Percentiles rank a stretch among this genome's conserved stretches.
Evolutionary conservation across 257 asterid genomes (phyloP).

Genomic region (Solanum boliviense): DNA sequence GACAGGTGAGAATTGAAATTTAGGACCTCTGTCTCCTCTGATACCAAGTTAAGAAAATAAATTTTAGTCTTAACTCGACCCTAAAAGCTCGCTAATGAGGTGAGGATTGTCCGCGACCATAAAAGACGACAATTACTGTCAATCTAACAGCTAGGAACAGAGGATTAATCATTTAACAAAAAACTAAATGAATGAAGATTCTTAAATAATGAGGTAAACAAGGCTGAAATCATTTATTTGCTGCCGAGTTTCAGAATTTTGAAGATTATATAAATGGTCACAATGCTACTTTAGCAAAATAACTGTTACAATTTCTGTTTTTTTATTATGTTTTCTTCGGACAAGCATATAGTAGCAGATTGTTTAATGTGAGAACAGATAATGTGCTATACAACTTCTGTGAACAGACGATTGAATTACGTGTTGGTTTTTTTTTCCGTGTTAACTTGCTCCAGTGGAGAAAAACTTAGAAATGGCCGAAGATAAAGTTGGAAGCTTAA

Average conservation of each 20-base stretch:
- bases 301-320: too few relatives aligned
- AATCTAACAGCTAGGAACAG: neutral
- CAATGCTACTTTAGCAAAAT: too few relatives aligned
- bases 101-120: neutral
- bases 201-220: neutral
- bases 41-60: neutral
- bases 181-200: neutral
- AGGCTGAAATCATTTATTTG: too few relatives aligned
- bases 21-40: neutral
- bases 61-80: neutral
- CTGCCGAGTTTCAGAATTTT: neutral
- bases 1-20: neutral
- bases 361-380: neutral
- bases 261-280: neutral
- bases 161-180: neutral
- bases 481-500: neutral
- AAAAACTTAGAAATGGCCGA: neutral
- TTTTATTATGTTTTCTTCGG: fast-evolving
- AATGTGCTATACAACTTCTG: neutral
- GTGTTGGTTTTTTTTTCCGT: neutral
- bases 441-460: neutral
- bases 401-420: neutral
- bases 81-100: neutral
- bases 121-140: neutral
- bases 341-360: neutral